Evolutionary conservation across 306 rosid genomes (phyloP).

Genomic region (Quercus cerris): DNA sequence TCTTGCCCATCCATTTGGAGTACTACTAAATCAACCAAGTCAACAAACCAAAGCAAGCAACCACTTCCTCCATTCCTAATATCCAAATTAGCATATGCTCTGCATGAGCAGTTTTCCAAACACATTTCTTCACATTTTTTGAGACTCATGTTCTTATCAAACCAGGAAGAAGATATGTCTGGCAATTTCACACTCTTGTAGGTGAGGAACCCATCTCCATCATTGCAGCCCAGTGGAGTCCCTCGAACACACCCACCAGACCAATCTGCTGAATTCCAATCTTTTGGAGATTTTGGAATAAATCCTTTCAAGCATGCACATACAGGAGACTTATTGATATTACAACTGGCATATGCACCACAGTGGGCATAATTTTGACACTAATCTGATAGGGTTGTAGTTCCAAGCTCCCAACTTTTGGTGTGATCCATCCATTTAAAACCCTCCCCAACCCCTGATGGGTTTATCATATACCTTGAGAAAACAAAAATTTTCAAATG

Average conservation of each 20-base stretch:
- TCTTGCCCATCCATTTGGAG: constrained; percentile 20
- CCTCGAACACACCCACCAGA: constrained; percentile 21
- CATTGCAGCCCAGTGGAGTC: constrained; percentile 8
- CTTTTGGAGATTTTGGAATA: neutral
- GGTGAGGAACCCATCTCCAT: constrained; percentile 10
- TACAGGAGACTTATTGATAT: neutral
- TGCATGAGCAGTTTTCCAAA: constrained; percentile 27
- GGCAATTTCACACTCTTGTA: constrained; percentile 14
- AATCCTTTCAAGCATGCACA: constrained; percentile 26
- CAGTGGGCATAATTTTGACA: constrained; percentile 26
- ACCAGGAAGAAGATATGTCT: constrained; percentile 30
- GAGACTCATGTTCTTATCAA: constrained; percentile 1
- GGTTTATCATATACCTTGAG: constrained; percentile 8
- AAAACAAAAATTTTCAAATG: neutral
- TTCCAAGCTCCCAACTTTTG: constrained; percentile 8
- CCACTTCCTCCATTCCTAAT: constrained; percentile 29
- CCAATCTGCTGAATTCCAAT: neutral
- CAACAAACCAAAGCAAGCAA: constrained; percentile 31
- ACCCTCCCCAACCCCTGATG: constrained; percentile 5
- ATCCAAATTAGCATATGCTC: constrained; percentile 26
- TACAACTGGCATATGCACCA: constrained; percentile 19
- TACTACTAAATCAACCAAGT: constrained; percentile 27
- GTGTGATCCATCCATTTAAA: constrained; percentile 9
- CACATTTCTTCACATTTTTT: constrained; percentile 29
- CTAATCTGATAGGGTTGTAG: neutral